Base-by-base conservation (phyloP, 2,329 filamentous ascomycete species). In the Claviceps cyperi region DNA sequence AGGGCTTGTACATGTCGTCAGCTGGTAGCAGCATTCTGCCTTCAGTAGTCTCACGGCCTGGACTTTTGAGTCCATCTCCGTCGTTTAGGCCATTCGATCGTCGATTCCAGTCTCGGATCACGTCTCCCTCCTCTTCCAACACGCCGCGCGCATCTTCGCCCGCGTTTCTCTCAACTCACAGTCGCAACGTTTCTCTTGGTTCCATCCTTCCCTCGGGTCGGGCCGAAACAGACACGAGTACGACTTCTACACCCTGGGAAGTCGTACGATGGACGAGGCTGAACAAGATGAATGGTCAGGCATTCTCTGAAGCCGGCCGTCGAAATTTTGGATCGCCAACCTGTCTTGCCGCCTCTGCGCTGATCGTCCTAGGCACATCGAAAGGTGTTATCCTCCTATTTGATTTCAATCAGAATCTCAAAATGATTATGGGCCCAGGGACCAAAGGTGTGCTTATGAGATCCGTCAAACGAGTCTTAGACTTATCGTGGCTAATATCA, bases 371-470 rank as follows among this genome's bases (percentile, higher is more conserved):
- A 49, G 92, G 92, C 24, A 98, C 94, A 0, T 86, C 88, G 3
- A 97, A 95, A 66, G 92, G 94, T 49, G 83, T 96, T 65, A 85
- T 97, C 51, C 72, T 98, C 62, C 81, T 97, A 52, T 98, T 98
- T 69, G 94, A 98, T 70, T 97, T 96, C 66, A 88, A 94, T 64
- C 92, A 98, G 67, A 92, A 86, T 57, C 71, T 97, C 51, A 96
- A 94, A 67, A 83, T 86, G 59, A 94, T 97, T 51, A 88, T 98
- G 55, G 92, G 92, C 2, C 85, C 86, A 35, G 90, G 91, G 36
- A 95, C 90, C 1, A 95, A 92, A 75, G 85, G 86, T 86, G 67
- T 58, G 40, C 37, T 17, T 21, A 7, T 24, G 15, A 28, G n/a
- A 48, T 32, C 19, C 4, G 8, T 19, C n/a, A 11, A 24, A 15